phyloP scores from a whole-genome alignment of 2,329 filamentous ascomycete species.

The Boeremia lycopersici region DNA sequence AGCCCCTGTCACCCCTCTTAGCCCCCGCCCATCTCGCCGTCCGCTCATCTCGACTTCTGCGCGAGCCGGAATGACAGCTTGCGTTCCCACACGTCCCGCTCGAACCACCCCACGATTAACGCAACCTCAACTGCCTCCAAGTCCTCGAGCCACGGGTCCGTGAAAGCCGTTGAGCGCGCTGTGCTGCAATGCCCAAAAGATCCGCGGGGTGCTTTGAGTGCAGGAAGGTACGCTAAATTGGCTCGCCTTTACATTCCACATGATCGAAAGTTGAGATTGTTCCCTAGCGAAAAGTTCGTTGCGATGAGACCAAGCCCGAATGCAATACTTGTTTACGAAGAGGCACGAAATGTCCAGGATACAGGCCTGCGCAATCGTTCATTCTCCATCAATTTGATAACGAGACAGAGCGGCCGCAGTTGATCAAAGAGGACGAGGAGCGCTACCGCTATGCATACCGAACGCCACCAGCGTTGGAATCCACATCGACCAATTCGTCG shows the following conservation, averaged over 20 bases:
- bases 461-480: conserved; percentile 4
- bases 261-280: conserved; percentile 11
- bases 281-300: conserved; percentile 42
- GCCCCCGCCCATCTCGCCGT: conserved; percentile 10
- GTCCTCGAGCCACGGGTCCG: background rate
- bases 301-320: conserved; percentile 45
- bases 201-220: conserved; percentile 46
- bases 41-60: conserved; percentile 4
- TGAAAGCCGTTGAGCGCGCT: conserved; percentile 10
- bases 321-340: conserved; percentile 43
- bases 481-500: conserved; percentile 5
- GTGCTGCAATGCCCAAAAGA: conserved; percentile 43
- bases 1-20: conserved; percentile 15
- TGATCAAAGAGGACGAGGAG: conserved; percentile 45
- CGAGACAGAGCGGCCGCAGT: conserved; percentile 33
- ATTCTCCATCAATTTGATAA: conserved; percentile 44
- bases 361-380: conserved; percentile 43
- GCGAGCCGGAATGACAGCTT: conserved; percentile 8
- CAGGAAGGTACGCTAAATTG: conserved; percentile 34
- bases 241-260: conserved; percentile 9
- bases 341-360: conserved; percentile 46
- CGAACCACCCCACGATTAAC: background rate
- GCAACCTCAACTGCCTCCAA: background rate
- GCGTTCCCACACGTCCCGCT: background rate
- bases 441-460: conserved; percentile 42